These are phyloP conservation scores for Globisporangium cystogenes DNA, from an alignment of 352 stramenopile species.

Conservation along the genomic window DNA sequence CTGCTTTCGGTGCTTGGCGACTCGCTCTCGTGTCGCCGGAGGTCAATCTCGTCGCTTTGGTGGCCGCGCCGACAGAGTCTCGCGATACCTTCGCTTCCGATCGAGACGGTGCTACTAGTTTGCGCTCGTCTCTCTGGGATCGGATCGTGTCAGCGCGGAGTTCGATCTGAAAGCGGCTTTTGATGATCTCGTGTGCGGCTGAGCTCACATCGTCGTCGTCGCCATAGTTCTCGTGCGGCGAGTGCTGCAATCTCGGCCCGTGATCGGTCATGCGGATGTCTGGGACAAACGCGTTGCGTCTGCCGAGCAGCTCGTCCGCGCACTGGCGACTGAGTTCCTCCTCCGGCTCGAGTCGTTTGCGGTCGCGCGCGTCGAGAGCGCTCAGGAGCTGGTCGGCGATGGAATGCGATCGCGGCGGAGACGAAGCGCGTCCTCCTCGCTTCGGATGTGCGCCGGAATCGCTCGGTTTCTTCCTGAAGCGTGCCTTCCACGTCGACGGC, in stretches of 20 bases:
- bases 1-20: not conserved
- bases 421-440: too few relatives aligned
- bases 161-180: conserved; percentile 38
- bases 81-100: not conserved
- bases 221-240: too few relatives aligned
- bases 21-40: not conserved
- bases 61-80: not conserved
- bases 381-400: conserved; percentile 35
- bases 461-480: conserved; percentile 40
- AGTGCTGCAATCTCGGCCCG: not conserved
- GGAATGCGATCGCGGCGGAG: conserved; percentile 6
- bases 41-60: not conserved
- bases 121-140: not conserved
- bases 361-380: conserved; percentile 20
- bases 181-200: conserved; percentile 44
- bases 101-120: not conserved
- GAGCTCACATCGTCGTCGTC: conserved; percentile 8
- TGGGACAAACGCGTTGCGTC: conserved; percentile 43
- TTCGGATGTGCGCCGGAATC: not conserved
- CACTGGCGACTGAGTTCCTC: conserved; percentile 37
- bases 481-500: conserved; percentile 53
- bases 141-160: conserved; percentile 30
- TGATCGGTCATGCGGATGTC: conserved; percentile 13
- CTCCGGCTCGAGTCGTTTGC: conserved; percentile 16
- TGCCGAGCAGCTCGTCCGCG: conserved; percentile 45